These are phyloP conservation scores for Hymenoscyphus infarciens DNA, from an alignment of 2,329 filamentous ascomycete species.

Conservation along the genomic window DNA sequence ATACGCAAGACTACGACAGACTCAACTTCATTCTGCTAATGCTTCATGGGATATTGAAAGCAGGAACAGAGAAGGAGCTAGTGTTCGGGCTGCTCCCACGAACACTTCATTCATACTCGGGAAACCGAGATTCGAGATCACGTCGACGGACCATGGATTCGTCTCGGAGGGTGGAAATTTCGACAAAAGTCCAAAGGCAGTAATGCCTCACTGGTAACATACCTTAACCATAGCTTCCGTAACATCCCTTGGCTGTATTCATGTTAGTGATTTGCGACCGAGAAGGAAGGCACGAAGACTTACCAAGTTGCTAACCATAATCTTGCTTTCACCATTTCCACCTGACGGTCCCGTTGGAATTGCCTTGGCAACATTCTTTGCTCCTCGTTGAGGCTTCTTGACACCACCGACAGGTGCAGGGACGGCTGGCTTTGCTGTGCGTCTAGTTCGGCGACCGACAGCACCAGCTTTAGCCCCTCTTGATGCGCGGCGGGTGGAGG, in stretches of 20 bases:
- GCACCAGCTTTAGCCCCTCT: slow-evolving; percentile 39
- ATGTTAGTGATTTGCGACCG: slow-evolving; percentile 12
- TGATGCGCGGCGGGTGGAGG: slow-evolving; percentile 51
- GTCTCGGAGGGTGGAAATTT: slow-evolving; percentile 50
- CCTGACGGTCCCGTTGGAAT: slow-evolving; percentile 61
- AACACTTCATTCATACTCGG: slow-evolving; percentile 21
- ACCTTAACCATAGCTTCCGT: slow-evolving; percentile 98
- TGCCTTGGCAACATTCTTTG: slow-evolving; percentile 58
- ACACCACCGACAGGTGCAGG: slow-evolving; percentile 79
- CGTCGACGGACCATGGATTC: slow-evolving; percentile 29
- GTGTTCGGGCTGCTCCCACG: slow-evolving; percentile 28
- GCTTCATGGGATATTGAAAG: slow-evolving; percentile 33
- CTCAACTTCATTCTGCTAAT: slow-evolving; percentile 53
- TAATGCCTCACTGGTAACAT: slow-evolving; percentile 87
- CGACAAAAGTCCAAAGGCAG: slow-evolving; percentile 66
- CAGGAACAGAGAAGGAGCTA: slow-evolving; percentile 40
- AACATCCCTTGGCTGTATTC: slow-evolving; percentile 81
- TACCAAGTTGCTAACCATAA: slow-evolving; percentile 98
- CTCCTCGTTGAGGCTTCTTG: slow-evolving; percentile 66
- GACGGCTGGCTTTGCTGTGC: slow-evolving; percentile 40
- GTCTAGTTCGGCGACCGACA: slow-evolving; percentile 44
- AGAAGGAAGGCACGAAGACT: slow-evolving; percentile 38
- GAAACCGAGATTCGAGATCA: slow-evolving; percentile 24
- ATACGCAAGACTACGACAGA: slow-evolving; percentile 50
- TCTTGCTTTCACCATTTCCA: slow-evolving; percentile 77